Conservation (phyloP, 2,329 filamentous ascomycete species). For the Amauroascus verrucosus region DNA sequence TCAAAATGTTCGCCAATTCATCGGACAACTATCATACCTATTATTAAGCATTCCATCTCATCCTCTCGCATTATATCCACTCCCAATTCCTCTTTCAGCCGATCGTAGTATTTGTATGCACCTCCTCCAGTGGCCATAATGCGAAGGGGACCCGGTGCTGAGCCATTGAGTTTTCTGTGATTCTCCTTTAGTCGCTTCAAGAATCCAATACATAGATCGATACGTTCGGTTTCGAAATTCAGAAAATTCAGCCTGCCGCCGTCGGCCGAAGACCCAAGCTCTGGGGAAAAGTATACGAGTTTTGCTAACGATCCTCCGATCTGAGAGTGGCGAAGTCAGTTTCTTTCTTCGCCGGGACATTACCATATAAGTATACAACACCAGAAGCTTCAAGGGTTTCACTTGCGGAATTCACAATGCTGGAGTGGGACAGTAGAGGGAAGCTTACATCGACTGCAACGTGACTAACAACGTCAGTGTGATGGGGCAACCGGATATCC, state of each 20-base stretch:
- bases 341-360: no score
- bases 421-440: slow-evolving; percentile 15
- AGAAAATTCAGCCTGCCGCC: slow-evolving; percentile 90
- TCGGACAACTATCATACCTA: slow-evolving; percentile 46
- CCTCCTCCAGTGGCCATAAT: slow-evolving; percentile 95
- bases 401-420: no score
- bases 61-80: slow-evolving; percentile 88
- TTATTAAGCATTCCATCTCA: slow-evolving; percentile 97
- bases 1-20: background rate
- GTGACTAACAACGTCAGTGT: slow-evolving; percentile 90
- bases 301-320: slow-evolving; percentile 95
- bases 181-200: slow-evolving; percentile 77
- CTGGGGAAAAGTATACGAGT: slow-evolving; percentile 92
- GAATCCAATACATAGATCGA: slow-evolving; percentile 87
- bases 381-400: background rate
- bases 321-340: slow-evolving; percentile 36
- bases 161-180: slow-evolving; percentile 65
- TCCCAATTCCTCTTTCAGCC: slow-evolving; percentile 69
- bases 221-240: slow-evolving; percentile 89
- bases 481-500: slow-evolving; percentile 92
- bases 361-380: background rate
- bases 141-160: slow-evolving; percentile 58
- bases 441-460: slow-evolving; percentile 81
- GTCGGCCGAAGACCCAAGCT: slow-evolving; percentile 64
- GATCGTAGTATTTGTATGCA: slow-evolving; percentile 93